A percentile compares a stretch with the other conserved stretches of the same genome.
Evolutionary conservation across 2,329 filamentous ascomycete genomes (phyloP).

Genomic region (Calycina marina): DNA sequence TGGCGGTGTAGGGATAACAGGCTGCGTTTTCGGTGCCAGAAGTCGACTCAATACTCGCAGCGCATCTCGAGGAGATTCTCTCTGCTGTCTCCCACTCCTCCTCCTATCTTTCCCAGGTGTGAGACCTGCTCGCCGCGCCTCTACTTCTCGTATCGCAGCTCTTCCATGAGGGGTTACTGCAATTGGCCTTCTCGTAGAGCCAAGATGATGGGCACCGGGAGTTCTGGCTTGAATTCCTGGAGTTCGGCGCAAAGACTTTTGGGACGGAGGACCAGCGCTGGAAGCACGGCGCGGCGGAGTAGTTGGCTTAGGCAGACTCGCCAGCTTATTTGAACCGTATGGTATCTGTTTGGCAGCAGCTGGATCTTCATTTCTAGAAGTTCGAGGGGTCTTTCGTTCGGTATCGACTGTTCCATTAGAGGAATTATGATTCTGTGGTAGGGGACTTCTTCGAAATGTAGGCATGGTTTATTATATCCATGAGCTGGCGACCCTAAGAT

Average conservation of each 20-base stretch:
- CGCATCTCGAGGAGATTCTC: slow-evolving; percentile 39
- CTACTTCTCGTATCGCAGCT: slow-evolving; percentile 42
- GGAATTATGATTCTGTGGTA: too few species aligned
- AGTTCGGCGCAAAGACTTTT: slow-evolving; percentile 15
- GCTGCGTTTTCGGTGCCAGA: slow-evolving; percentile 30
- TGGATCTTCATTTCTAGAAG: slow-evolving; percentile 10
- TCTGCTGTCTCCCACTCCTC: slow-evolving; percentile 40
- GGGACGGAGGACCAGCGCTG: slow-evolving; percentile 19
- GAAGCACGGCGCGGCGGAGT: slow-evolving; percentile 21
- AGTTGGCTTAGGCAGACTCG: slow-evolving; percentile 16
- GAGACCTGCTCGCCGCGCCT: slow-evolving; percentile 43
- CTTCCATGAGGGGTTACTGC: slow-evolving; percentile 41
- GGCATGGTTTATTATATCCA: too few species aligned
- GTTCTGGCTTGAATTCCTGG: slow-evolving; percentile 16
- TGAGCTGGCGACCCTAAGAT: too few species aligned
- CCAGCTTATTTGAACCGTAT: slow-evolving; percentile 14
- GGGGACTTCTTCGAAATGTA: too few species aligned
- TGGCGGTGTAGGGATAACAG: slow-evolving; percentile 19
- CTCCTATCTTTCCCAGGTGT: slow-evolving; percentile 43
- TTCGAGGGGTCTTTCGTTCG: slow-evolving; percentile 14
- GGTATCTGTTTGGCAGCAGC: slow-evolving; percentile 15
- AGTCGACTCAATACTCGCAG: slow-evolving; percentile 38
- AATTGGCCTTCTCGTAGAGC: slow-evolving; percentile 15
- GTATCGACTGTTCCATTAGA: too few species aligned
- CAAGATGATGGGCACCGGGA: slow-evolving; percentile 11